Base-by-base conservation (phyloP, 768 basidiomycete species). In the Coprinopsis marcescibilis region DNA sequence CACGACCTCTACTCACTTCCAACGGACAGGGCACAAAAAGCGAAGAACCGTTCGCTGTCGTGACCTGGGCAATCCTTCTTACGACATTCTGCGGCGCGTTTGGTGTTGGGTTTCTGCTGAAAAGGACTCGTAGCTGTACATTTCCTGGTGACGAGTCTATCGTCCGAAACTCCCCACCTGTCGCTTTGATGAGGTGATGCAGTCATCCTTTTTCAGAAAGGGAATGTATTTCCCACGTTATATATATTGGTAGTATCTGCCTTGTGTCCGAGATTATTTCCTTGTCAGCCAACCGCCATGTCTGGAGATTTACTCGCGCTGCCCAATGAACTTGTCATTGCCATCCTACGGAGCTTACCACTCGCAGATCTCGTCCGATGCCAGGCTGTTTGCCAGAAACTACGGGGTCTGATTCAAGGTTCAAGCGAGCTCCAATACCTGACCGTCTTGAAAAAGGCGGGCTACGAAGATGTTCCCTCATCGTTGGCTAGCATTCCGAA, bases 51-150 rank as follows among this genome's bases (percentile, higher is more conserved):
- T 78, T 72, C 55, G 66, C 77, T 6, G 60, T 80, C n/a, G 72
- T 74, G 4, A 72, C 73, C 17, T 82, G 78, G 78, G 77, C 76
- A 0, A 76, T 78, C 46, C 51, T 79, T 3, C 23, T 81, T 1
- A 75, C 73, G 50, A 82, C 79, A 0, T 60, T 80, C 20, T 62
- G 68, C 8, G 80, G 81, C 10, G 71, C 72, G 23, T 33, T 64
- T 26, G 61, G 59, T 35, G 64, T 66, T 39, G 64, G 59, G 3
- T 14, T 52, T 17, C 45, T 63, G n/a, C 46, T 61, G 43, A 51
- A 51, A 13, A 17, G 47, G 55, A 55, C 37, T n/a, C n/a, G n/a
- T n/a, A n/a, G 51, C 38, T 48, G 46, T 45, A 35, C 41, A n/a
- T 12, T 32, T 32, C 8, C n/a, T 32, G n/a, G 30, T 8, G 30